Percentiles rank a stretch among this genome's conserved stretches.
These are phyloP conservation scores for Neopestalotiopsis clavispora DNA, from an alignment of 2,329 filamentous ascomycete species.

Conservation along the genomic window DNA sequence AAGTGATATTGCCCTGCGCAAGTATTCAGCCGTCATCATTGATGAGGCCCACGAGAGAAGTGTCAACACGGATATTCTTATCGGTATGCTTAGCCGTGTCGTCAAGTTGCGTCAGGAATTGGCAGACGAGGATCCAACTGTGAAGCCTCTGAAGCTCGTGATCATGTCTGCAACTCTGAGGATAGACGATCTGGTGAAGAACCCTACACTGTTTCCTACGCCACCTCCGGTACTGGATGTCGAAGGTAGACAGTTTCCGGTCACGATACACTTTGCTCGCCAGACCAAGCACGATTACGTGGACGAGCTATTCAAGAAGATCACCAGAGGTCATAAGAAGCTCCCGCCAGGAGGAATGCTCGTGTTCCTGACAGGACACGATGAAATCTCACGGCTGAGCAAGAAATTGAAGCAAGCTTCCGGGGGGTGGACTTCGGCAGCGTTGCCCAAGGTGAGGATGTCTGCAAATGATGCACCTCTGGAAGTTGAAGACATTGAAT, in stretches of 20 bases:
- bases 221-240: conserved; percentile 86
- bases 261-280: conserved; percentile 87
- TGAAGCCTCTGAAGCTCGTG: conserved; percentile 85
- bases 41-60: conserved; percentile 98
- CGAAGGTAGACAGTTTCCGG: conserved; percentile 89
- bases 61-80: conserved; percentile 97
- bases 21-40: conserved; percentile 93
- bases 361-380: conserved; percentile 92
- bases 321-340: conserved; percentile 85
- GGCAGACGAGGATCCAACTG: conserved; percentile 69
- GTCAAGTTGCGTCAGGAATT: conserved; percentile 82
- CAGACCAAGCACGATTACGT: conserved; percentile 86
- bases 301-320: conserved; percentile 87
- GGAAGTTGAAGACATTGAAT: conserved; percentile 86
- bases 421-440: conserved; percentile 59
- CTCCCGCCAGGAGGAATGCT: conserved; percentile 89
- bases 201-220: conserved; percentile 76
- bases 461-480: conserved; percentile 78
- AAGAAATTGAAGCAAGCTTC: conserved; percentile 76
- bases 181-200: conserved; percentile 88
- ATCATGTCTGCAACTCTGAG: conserved; percentile 98
- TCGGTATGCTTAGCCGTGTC: conserved; percentile 94
- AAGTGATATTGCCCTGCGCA: conserved; percentile 83
- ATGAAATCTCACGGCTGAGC: conserved; percentile 85
- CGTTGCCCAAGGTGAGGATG: conserved; percentile 73